Evolutionary conservation across 768 basidiomycete genomes (phyloP).

Genomic region (Flagelloscypha sp.): DNA sequence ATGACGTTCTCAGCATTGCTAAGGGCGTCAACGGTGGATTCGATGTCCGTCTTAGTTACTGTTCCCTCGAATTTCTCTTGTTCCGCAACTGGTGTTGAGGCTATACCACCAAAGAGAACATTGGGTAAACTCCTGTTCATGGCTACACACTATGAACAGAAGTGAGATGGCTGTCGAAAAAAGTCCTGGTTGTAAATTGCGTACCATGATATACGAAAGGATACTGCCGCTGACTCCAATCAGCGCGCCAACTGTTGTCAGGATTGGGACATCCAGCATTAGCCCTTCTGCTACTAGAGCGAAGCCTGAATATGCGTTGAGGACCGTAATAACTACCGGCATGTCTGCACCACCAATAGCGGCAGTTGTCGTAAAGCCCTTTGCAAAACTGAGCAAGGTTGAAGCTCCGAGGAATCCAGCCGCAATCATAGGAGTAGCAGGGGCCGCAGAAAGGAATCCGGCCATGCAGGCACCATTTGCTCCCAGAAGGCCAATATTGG

Average conservation of each 20-base stretch:
- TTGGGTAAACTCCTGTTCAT: constrained; percentile 86
- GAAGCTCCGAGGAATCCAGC: constrained; percentile 73
- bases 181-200: constrained; percentile 11
- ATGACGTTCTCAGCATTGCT: constrained; percentile 79
- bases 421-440: constrained; percentile 63
- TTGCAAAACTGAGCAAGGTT: constrained; percentile 70
- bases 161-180: constrained; percentile 4
- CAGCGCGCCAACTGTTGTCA: constrained; percentile 77
- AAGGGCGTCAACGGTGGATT: constrained; percentile 75
- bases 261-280: constrained; percentile 80
- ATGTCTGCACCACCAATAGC: constrained; percentile 93
- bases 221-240: constrained; percentile 90
- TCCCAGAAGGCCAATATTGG: constrained; percentile 66
- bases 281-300: constrained; percentile 89
- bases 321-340: constrained; percentile 87
- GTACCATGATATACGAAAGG: constrained; percentile 86
- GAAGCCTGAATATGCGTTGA: constrained; percentile 88
- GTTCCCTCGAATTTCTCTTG: constrained; percentile 75
- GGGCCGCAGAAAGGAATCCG: constrained; percentile 64
- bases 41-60: constrained; percentile 69
- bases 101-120: constrained; percentile 84
- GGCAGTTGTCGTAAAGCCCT: constrained; percentile 81
- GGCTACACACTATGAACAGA: constrained; percentile 61
- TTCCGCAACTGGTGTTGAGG: constrained; percentile 43
- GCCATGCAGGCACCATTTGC: constrained; percentile 68